Evolutionary conservation across 2,329 filamentous ascomycete species (phyloP), one percentile per base, ranked within the genome.

Genomic region (Myrmaecium sp.): DNA sequence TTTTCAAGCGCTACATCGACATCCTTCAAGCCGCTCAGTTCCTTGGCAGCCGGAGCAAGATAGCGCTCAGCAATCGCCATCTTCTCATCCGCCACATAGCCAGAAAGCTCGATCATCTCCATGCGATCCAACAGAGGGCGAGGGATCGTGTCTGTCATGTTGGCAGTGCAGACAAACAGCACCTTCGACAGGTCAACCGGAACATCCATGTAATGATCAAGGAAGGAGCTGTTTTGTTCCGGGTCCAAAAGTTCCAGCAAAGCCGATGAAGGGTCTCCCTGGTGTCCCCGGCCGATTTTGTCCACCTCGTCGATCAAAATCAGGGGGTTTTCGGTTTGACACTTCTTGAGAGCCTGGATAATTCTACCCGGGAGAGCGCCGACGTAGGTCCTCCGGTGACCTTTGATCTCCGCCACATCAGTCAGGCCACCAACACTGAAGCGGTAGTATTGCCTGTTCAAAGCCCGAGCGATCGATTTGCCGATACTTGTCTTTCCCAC

Each of bases 401-500:
- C 89, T 60, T 98, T 98, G 63, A 98, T 95, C 51, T 98, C 89
- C 11, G 89, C 89, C 36, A 98, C 91, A 54, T 98, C 89, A 4
- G 86, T 92, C 38, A 98, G 65, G 40, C 89, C 89, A 47, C 89
- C 89, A 6, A 98, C 89, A 45, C 84, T 94, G 64, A 98, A 98
- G 39, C 89, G 72, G 60, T 98, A 98, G 60, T 98, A 98, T 47
- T 98, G 76, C 32, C 91, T 68, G 55, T 94, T 94, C 31, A 98
- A 60, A 15, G 89, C 91, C 29, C 86, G 71, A 10, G 89, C 89
- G 42, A 98, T 94, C 0, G 84, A 95, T 53, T 98, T 98, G 47
- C 89, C 89, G 39, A 98, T 98, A 52, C 84, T 94, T 3, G 89
- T 98, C 63, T 98, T 98, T 42, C 89, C 89, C 14, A 98, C 89